Evolutionary conservation across 2,329 filamentous ascomycete genomes (phyloP), one percentile per base, ranked within the genome.

Genomic region (Phoma sp.): DNA sequence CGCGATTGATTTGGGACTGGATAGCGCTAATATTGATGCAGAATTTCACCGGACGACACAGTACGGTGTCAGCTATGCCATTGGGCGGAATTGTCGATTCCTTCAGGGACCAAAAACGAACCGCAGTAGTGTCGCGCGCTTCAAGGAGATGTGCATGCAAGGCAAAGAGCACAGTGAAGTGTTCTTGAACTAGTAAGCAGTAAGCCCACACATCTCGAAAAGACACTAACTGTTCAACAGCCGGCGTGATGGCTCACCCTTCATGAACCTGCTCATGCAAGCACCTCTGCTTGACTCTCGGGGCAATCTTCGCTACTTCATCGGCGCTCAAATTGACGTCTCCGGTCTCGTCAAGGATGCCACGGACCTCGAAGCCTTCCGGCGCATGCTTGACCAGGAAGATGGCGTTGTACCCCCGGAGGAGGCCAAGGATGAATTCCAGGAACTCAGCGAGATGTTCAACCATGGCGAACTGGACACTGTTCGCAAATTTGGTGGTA

Each of bases 61-160:
- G 61, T 92, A 92, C 67, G 88, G 88, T 4, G 85, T 89, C 76
- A 82, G 81, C 51, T 91, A 92, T 68, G 84, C 87, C 3, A 83
- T 93, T 17, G 90, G 90, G 0, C 85, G 88, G 29, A 93, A 93
- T 60, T 92, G 90, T 64, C 85, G 90, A 7, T 92, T 93, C 65
- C 81, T 93, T 1, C 90, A 92, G 71, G 90, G 90, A 0, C 89
- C 89, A 0, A 84, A 84, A 64, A 92, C 89, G 6, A 88, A 88
- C 60, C 80, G 79, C 0, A 81, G 83, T 57, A 89, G 86, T 45
- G 80, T 89, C 0, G 75, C 80, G 49, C 80, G 90, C 48, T 78
- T 93, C 10, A 80, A 83, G 29, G 83, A 88, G 36, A 86, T 85
- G 25, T 75, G 89, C 10, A 72, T 79, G 7, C 82, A 80, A 1